Percentiles rank a stretch among this genome's conserved stretches.
These are phyloP conservation scores for Entelexis sorbosivorans DNA, from an alignment of 1,139 yeast genomes.

Conservation along the genomic window DNA sequence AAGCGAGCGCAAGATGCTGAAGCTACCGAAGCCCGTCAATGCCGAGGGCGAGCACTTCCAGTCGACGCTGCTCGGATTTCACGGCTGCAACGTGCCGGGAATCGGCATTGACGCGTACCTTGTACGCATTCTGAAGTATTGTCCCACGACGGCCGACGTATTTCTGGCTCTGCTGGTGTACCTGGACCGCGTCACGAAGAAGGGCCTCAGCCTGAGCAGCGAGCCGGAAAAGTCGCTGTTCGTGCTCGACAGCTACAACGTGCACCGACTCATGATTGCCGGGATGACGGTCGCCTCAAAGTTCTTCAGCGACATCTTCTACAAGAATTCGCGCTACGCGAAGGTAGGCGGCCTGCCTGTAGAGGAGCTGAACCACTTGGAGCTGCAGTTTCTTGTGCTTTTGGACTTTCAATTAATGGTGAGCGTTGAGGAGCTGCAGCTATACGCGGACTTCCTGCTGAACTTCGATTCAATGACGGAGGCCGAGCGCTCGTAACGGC, in stretches of 20 bases:
- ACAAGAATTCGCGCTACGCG: conserved; percentile 91
- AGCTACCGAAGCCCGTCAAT: conserved; percentile 22
- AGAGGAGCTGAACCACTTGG: conserved; percentile 86
- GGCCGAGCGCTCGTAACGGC: neutral
- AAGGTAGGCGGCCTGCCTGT: conserved; percentile 95
- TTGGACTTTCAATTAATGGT: conserved; percentile 82
- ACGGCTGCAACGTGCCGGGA: conserved; percentile 92
- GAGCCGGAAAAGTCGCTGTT: conserved; percentile 43
- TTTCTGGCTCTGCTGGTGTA: conserved; percentile 80
- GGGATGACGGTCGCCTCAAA: conserved; percentile 94
- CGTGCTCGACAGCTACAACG: conserved; percentile 92
- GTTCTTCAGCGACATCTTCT: conserved; percentile 90
- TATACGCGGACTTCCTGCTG: conserved; percentile 75
- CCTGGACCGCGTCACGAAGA: conserved; percentile 85
- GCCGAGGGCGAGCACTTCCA: conserved; percentile 31
- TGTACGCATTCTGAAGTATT: conserved; percentile 81
- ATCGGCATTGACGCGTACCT: conserved; percentile 82
- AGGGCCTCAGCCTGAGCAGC: conserved; percentile 47
- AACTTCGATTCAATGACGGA: conserved; percentile 46
- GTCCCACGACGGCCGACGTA: conserved; percentile 96
- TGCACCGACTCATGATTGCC: conserved; percentile 87
- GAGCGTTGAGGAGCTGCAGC: conserved; percentile 78
- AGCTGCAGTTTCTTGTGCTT: conserved; percentile 72
- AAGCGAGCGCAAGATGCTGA: conserved; percentile 36
- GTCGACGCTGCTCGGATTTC: conserved; percentile 76